Percentiles rank a stretch among this genome's conserved stretches.
These are phyloP conservation scores for Litchi chinensis DNA, from an alignment of 345 rosid genomes.

Conservation along the genomic window DNA sequence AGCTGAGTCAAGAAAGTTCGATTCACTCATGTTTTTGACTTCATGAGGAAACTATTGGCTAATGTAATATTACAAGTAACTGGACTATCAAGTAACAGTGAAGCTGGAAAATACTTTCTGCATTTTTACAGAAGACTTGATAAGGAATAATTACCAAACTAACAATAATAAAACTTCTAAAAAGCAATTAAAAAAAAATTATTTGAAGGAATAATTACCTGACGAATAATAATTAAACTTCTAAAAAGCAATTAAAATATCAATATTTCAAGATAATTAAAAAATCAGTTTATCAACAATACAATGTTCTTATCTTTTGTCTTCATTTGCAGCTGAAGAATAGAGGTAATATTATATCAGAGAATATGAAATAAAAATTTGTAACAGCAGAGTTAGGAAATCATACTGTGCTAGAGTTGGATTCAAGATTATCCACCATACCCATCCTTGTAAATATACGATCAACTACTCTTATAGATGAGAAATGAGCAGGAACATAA, in stretches of 20 bases:
- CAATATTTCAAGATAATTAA: not conserved
- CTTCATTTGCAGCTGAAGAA: not conserved
- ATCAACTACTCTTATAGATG: constrained; percentile 81
- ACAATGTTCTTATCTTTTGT: not conserved
- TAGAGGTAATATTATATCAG: not conserved
- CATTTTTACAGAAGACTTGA: not conserved
- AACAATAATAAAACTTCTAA: not conserved
- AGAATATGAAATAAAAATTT: not conserved
- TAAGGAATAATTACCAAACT: not conserved
- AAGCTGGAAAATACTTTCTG: not conserved
- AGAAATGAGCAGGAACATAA: constrained; percentile 88
- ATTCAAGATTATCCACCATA: constrained; percentile 78
- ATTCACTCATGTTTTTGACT: not conserved
- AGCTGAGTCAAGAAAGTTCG: not conserved
- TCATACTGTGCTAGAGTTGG: constrained; percentile 92
- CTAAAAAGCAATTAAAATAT: too few species aligned
- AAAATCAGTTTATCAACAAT: not conserved
- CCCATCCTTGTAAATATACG: constrained; percentile 99
- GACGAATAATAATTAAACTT: too few species aligned
- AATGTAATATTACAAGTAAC: not conserved
- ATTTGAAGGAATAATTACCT: not conserved
- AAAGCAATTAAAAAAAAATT: not conserved
- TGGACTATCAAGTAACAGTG: not conserved
- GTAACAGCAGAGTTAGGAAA: constrained; percentile 16
- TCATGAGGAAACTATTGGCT: not conserved